Conservation (phyloP, 2,329 filamentous ascomycete species). For the Sarocladium kiliense region DNA sequence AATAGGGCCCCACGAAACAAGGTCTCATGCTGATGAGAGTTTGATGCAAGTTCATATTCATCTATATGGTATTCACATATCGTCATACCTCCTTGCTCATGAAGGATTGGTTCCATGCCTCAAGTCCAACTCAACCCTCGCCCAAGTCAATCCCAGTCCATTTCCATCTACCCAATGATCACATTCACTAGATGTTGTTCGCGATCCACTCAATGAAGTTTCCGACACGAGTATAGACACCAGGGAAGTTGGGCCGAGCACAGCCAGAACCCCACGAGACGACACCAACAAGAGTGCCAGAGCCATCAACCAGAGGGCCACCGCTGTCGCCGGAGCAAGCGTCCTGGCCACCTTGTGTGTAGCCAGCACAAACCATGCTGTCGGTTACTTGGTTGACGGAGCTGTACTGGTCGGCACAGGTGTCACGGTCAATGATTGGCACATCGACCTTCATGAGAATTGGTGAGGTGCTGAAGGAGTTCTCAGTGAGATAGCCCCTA, state of each 20-base stretch:
- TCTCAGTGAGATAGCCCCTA: conserved; percentile 12
- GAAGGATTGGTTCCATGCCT: too few species aligned
- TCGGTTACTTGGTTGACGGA: conserved; percentile 17
- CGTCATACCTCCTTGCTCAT: background rate
- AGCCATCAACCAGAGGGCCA: conserved; percentile 22
- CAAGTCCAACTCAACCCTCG: too few species aligned
- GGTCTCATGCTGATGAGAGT: background rate
- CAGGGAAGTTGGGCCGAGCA: conserved; percentile 18
- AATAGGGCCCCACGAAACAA: too few species aligned
- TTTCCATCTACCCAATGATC: too few species aligned
- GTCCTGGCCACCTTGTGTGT: conserved; percentile 21
- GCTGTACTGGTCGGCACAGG: conserved; percentile 20
- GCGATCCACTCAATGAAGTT: conserved; percentile 21
- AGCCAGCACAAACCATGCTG: conserved; percentile 27
- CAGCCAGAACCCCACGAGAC: conserved; percentile 27
- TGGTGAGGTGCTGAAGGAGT: conserved; percentile 11
- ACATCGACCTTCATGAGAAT: conserved; percentile 25
- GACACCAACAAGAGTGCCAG: conserved; percentile 18
- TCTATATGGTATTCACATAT: background rate
- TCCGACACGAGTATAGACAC: conserved; percentile 25
- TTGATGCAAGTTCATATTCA: background rate
- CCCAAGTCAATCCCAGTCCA: too few species aligned
- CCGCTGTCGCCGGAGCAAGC: conserved; percentile 27
- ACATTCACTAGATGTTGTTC: conserved; percentile 13
- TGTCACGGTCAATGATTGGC: conserved; percentile 21